Base-by-base conservation (phyloP, 208 protist genomes). In the Strigomonas culicis region DNA sequence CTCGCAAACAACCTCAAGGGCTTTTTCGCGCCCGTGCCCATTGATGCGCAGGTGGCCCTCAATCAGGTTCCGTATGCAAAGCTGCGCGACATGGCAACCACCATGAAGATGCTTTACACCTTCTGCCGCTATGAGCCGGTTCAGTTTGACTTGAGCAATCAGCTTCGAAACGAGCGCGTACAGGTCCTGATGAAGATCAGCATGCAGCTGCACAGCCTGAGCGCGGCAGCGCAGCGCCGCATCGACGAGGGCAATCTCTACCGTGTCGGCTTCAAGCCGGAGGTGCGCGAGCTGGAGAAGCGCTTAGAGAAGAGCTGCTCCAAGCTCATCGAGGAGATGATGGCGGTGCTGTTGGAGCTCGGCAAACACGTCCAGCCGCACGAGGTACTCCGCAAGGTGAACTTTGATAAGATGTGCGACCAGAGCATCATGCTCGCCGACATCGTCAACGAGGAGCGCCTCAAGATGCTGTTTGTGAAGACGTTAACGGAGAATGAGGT, bases 1-100 rank as follows among this genome's bases (percentile, higher is more conserved):
- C 28, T 86, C 22, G 80, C 71, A 21, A 86, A 86, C 53, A 71
- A 69, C 4, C 76, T 86, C 70, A 86, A 86, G 65, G 70, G 70
- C 1, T 86, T 70, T 68, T 86, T 69, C 65, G 80, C 80, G 0
- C 76, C 80, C 0, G 80, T 86, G 21, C 32, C 24, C 15, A 74
- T 86, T 36, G 80, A 86, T 39, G 74, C 69, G 3, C 66, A 66
- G 32, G 73, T 75, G 52, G 80, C 80, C 17, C 57, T 78, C 8
- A 63, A 63, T 24, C 75, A 86, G 50, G 73, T 86, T 2, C 79
- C 79, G 8, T 81, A 77, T 34, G 47, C 22, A 11, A 81, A 79
- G 27, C 81, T 86, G 15, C 57, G 56, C 36, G 64, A 19, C 0
- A 11, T 74, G 34, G 75, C 70, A 1, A 59, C 22, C 1, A 62